Evolutionary conservation across 1,284 basidiomycete genomes (phyloP), one percentile per base, ranked within the genome.

Genomic region (Ustilago loliicola): DNA sequence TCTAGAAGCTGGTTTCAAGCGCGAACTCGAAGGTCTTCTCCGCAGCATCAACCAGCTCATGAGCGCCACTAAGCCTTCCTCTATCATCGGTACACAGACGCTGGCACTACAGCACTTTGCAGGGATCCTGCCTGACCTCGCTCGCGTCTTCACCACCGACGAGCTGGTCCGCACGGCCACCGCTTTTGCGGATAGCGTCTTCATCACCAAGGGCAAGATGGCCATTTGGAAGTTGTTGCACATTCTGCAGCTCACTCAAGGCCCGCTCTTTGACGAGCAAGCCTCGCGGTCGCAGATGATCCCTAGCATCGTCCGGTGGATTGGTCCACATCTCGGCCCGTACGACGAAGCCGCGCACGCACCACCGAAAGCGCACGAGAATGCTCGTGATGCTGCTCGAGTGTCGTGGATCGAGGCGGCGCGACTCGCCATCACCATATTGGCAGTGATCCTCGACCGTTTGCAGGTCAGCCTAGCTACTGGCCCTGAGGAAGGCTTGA

Each of bases 81-180:
- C 95, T 17, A 94, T 96, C 83, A 95, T 99, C 68, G 96, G 96
- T 51, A 96, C 96, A 0, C 96, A 99, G 86, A 96, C 86, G 19
- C 75, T 88, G 45, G 86, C 84, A 13, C 89, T 99, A 10, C 95
- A 98, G 85, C 93, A 96, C 87, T 98, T 97, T 86, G 93, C 95
- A 3, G 93, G 94, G 29, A 93, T 96, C 67, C 89, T 98, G 11
- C 95, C 96, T 1, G 93, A 95, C 84, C 89, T 98, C 17, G 62
- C 70, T 13, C 60, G 77, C 17, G 76, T 84, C 3, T 84, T 78
- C 42, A 70, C 73, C 6, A 56, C 74, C n/a, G 80, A 80, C 55
- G 83, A 84, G 61, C 72, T 84, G 50, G 82, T 82, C 4, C 64
- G 72, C 40, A 76, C 95, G 72, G 92, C 92, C 19, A 95, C 94